Evolutionary conservation across 225 moss, liverwort and hornwort species (phyloP).

Genomic region (Neckera pumila): DNA sequence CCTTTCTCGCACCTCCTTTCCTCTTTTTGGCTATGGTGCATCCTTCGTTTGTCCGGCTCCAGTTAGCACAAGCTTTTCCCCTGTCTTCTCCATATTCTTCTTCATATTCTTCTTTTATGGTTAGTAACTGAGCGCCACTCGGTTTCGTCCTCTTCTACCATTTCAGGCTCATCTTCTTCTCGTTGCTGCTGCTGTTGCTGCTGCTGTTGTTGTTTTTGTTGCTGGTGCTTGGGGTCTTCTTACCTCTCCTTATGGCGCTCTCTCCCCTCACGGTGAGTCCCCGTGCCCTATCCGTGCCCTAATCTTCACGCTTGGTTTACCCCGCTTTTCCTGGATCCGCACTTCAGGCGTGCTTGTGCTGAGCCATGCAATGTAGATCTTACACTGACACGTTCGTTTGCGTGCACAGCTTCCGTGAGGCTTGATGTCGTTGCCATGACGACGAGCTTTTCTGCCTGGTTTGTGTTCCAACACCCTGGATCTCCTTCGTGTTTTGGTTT

Average conservation of each 20-base stretch:
- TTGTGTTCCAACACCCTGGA: background rate
- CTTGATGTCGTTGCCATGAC: background rate
- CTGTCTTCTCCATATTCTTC: background rate
- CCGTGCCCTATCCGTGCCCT: background rate
- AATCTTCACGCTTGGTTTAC: background rate
- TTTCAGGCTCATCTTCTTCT: background rate
- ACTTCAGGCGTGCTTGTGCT: background rate
- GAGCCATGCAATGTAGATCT: background rate
- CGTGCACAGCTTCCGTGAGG: slow-evolving; percentile 2
- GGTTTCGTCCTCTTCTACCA: background rate
- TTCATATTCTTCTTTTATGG: background rate
- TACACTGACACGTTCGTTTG: background rate
- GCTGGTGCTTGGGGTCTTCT: background rate
- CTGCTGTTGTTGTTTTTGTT: background rate
- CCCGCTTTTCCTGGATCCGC: slow-evolving; percentile 8
- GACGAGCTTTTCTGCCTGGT: background rate
- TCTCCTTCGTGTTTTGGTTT: background rate
- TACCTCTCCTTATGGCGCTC: background rate
- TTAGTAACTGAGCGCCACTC: background rate
- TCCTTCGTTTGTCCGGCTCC: no score
- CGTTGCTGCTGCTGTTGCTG: background rate
- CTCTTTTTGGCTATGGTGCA: background rate
- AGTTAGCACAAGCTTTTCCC: background rate
- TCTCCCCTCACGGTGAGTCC: background rate
- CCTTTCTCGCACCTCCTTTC: background rate